Evolutionary conservation across 495 filamentous ascomycete species (phyloP), one percentile per base, ranked within the genome.

Genomic region (Durotheca rogersii): DNA sequence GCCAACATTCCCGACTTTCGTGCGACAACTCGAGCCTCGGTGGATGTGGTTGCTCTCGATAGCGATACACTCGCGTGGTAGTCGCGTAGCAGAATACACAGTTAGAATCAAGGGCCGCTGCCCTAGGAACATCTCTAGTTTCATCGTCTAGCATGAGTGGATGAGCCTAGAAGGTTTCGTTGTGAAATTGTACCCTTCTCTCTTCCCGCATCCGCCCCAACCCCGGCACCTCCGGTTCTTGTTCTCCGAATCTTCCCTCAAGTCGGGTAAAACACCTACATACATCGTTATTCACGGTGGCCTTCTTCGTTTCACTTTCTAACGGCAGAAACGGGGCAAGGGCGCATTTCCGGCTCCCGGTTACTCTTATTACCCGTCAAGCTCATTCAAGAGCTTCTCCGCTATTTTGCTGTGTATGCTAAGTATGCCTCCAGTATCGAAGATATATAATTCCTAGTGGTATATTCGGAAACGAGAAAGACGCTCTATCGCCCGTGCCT

Each of bases 401-500:
- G n/a, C n/a, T n/a, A n/a, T n/a, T n/a, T n/a, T n/a, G n/a, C n/a
- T n/a, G n/a, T n/a, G n/a, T n/a, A n/a, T n/a, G n/a, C n/a, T n/a
- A n/a, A n/a, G n/a, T n/a, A n/a, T n/a, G n/a, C n/a, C n/a, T n/a
- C 4, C 12, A 29, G 15, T 3, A 10, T 39, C 7, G 11, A 2
- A 3, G 18, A 27, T 2, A 7, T 0, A 14, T 2, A 19, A 17
- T 15, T 34, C 0, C 19, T 39, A 14, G 9, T 10, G 0, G 25
- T 20, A 7, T 58, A 39, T 27, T 11, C 40, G 9, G 4, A 7
- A 20, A 40, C 20, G 7, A 48, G 48, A 6, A 31, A 10, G 2
- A 10, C 30, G 5, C 55, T 58, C n/a, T 39, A 36, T 18, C 44
- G 40, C 15, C 31, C 53, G 2, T 58, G 48, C 36, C 33, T 52